These are phyloP conservation scores for Diplodia seriata DNA, from an alignment of 2,329 filamentous ascomycete species.

Conservation along the genomic window DNA sequence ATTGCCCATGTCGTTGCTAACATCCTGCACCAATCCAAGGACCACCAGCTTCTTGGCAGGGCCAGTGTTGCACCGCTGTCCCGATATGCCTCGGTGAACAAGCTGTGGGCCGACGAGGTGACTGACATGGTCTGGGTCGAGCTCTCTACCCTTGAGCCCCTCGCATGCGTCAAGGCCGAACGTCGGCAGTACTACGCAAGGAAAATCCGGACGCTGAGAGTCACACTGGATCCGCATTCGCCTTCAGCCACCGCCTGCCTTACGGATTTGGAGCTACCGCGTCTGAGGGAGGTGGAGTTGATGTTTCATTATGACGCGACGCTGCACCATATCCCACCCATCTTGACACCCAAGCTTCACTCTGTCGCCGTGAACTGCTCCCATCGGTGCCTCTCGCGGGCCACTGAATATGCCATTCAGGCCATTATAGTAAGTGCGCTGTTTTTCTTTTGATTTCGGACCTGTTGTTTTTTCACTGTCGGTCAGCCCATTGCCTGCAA, in stretches of 20 bases:
- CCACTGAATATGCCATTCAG: conserved; percentile 8
- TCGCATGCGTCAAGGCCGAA: not conserved
- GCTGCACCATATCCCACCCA: conserved; percentile 4
- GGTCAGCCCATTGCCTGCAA: not conserved
- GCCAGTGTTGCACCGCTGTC: not conserved
- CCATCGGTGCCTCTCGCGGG: conserved; percentile 1
- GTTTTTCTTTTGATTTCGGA: not conserved
- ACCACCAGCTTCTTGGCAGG: not conserved
- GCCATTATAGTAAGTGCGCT: conserved; percentile 16
- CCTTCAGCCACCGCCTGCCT: conserved; percentile 11
- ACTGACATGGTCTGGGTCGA: conserved; percentile 13
- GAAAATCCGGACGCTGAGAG: conserved; percentile 2
- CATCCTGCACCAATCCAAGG: conserved; percentile 4
- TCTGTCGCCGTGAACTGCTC: conserved; percentile 15
- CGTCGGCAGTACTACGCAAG: conserved; percentile 21
- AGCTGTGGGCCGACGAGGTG: conserved; percentile 26
- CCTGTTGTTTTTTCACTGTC: not conserved
- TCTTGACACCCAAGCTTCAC: not conserved
- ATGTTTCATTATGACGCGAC: conserved; percentile 16
- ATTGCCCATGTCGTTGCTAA: conserved; percentile 24
- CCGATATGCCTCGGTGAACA: conserved; percentile 8
- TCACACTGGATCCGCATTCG: not conserved
- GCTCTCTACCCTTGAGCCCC: not conserved
- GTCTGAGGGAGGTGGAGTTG: conserved; percentile 15
- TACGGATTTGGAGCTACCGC: not conserved